These are phyloP conservation scores for Hibiscus trionum DNA, from an alignment of 345 rosid species.

Conservation along the genomic window DNA sequence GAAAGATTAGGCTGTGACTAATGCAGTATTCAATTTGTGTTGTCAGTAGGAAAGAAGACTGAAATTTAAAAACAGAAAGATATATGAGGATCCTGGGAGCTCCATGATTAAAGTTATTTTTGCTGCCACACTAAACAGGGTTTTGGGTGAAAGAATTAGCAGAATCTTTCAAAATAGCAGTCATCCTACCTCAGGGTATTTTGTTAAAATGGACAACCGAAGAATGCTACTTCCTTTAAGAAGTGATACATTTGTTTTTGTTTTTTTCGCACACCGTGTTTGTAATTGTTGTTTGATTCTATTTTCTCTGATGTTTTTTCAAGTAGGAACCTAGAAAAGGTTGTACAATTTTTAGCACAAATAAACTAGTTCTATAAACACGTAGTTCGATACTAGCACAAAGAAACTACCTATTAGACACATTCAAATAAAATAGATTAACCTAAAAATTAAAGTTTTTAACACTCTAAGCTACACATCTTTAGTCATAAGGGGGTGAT, in stretches of 20 bases:
- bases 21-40: neutral
- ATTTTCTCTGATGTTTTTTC: neutral
- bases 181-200: neutral
- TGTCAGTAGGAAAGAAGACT: neutral
- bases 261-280: neutral
- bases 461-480: neutral
- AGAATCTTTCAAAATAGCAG: neutral
- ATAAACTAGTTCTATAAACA: no score
- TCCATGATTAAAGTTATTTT: neutral
- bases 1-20: neutral
- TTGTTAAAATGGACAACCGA: neutral
- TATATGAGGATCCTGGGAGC: neutral
- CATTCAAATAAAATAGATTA: neutral
- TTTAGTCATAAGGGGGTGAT: neutral
- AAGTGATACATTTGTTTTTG: neutral
- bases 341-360: neutral
- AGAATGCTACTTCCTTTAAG: neutral
- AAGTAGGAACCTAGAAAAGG: neutral
- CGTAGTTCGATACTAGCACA: neutral
- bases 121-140: neutral
- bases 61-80: neutral
- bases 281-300: neutral
- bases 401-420: neutral
- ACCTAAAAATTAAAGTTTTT: neutral
- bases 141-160: neutral